These are phyloP conservation scores for Dunaliella primolecta DNA, from an alignment of 139 green algal genomes.

Conservation along the genomic window DNA sequence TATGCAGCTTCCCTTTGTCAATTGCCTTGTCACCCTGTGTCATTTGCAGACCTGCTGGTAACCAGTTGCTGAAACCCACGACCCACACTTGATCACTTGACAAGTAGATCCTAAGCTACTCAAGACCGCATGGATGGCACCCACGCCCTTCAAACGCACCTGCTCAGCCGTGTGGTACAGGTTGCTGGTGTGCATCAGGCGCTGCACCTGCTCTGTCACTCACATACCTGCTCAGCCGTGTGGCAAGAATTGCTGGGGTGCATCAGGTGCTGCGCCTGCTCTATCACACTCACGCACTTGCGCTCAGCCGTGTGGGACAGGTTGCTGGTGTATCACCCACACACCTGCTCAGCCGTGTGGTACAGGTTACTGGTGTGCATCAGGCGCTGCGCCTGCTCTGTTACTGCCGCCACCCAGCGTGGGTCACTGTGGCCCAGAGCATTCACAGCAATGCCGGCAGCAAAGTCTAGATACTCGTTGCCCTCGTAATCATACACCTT, in stretches of 20 bases:
- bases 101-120: no score
- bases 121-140: no score
- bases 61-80: no score
- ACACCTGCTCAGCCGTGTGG: constrained; percentile 81
- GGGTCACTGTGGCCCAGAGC: constrained; percentile 86
- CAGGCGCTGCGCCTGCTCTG: constrained; percentile 77
- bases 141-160: no score
- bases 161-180: constrained; percentile 92
- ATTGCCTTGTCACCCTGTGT: no score
- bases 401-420: constrained; percentile 79
- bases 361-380: constrained; percentile 95
- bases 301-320: constrained; percentile 92
- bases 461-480: constrained; percentile 93
- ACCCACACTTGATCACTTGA: no score
- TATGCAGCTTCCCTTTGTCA: no score
- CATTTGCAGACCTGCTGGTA: no score
- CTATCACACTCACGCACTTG: constrained; percentile 53
- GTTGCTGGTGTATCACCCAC: constrained; percentile 96
- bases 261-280: constrained; percentile 75
- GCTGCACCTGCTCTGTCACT: constrained; percentile 77
- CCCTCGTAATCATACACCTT: constrained; percentile 78
- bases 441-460: constrained; percentile 97
- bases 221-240: constrained; percentile 69
- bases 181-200: constrained; percentile 90
- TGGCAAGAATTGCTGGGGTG: constrained; percentile 98